A percentile compares a stretch with the other conserved stretches of the same genome.
Evolutionary conservation across 192 early-diverging fungal genomes (phyloP).

Genomic region (Polychytrium aggregatum): DNA sequence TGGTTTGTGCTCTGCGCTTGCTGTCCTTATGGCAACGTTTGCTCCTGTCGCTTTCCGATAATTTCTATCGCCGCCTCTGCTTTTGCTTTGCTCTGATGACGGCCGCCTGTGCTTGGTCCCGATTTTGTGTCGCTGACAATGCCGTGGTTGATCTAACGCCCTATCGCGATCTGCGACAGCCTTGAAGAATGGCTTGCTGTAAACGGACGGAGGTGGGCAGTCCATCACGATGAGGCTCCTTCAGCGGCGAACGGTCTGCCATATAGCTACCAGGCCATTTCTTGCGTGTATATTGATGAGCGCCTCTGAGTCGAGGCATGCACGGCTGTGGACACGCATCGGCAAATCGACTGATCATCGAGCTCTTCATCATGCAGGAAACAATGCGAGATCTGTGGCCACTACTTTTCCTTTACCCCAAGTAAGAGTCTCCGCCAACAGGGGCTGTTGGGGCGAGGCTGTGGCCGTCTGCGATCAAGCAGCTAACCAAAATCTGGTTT

Average conservation of each 20-base stretch:
- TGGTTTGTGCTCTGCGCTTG: slow-evolving; percentile 35
- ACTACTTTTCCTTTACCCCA: slow-evolving; percentile 75
- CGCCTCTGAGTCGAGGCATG: no score
- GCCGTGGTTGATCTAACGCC: no score
- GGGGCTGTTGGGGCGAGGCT: not conserved
- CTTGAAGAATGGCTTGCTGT: slow-evolving; percentile 76
- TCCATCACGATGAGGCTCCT: slow-evolving; percentile 1
- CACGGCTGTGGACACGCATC: no score
- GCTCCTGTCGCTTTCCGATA: no score
- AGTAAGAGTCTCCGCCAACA: slow-evolving; percentile 29
- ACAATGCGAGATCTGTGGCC: slow-evolving; percentile 84
- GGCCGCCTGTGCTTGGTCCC: no score
- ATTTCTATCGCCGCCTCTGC: not conserved
- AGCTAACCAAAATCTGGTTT: not conserved
- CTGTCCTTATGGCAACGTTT: no score
- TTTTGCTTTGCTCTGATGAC: slow-evolving; percentile 63
- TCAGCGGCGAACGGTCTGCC: not conserved
- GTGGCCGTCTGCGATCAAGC: not conserved
- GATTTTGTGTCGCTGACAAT: no score
- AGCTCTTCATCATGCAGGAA: slow-evolving; percentile 9
- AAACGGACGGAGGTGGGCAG: slow-evolving; percentile 59
- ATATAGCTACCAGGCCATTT: not conserved
- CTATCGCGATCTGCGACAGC: no score
- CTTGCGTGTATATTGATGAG: no score
- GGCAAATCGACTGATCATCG: not conserved